Base-by-base conservation (phyloP, 176 grass and related monocot genomes). In the Aegilops tauschii region DNA sequence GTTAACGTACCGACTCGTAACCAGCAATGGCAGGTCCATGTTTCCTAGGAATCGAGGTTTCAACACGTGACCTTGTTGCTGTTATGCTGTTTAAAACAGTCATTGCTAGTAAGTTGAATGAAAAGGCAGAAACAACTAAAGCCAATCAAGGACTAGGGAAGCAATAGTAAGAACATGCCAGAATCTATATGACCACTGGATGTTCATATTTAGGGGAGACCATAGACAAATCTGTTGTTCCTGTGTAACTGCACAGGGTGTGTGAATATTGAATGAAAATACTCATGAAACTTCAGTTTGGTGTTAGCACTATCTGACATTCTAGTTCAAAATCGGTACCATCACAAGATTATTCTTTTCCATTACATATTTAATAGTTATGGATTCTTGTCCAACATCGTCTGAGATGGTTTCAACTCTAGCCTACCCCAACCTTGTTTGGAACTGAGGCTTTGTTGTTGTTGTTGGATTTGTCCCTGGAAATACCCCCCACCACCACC, bases 21-120 rank as follows among this genome's bases (percentile, higher is more conserved):
- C 97, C 97, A 93, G 97, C 97, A 91, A 98, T 92, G n/a, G 90
- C 92, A 77, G 97, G 90, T 27, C 97, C 92, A 71, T 98, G 94
- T 83, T 98, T 98, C 81, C 97, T 84, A 82, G 97, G 92, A 77
- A 98, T 96, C 1, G 97, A 94, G 39, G 94, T 96, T 87, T 98
- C 97, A 75, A 98, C 86, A 65, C 97, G 88, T 47, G 94, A 84
- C 39, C 92, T 89, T 56, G 90, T 93, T 78, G 92, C 87, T 78
- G 96, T 98, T 80, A 98, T 88, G 80, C 96, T 98, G 92, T 90
- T 94, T 52, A 78, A 77, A 88, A 84, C 27, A 93, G 63, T 6
- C 34, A 77, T 85, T 13, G 4, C 47, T 83, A 85, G 25, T 84
- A 88, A 88, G 69, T 29, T 56, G 28, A 61, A 59, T 39, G 27